These are phyloP conservation scores for Phytophthora crassamura DNA, from an alignment of 352 stramenopile species.

Conservation along the genomic window DNA sequence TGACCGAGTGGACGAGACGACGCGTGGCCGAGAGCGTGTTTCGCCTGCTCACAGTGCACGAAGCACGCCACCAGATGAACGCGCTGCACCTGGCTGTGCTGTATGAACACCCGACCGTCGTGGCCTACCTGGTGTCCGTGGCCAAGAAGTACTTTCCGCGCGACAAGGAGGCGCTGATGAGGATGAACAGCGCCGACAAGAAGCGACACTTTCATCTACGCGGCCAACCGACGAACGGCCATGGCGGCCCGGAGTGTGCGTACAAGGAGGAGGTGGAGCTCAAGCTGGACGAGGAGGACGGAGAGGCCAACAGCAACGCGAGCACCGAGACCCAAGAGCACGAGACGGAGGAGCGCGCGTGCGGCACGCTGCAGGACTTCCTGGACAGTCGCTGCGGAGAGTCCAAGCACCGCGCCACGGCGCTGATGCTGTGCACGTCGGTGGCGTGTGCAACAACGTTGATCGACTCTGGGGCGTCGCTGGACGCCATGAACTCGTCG, in stretches of 20 bases:
- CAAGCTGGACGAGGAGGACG: slow-evolving; percentile 3
- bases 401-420: slow-evolving; percentile 72
- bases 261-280: slow-evolving; percentile 27
- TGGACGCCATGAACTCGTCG: slow-evolving; percentile 70
- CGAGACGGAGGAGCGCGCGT: slow-evolving; percentile 20
- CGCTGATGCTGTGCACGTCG: slow-evolving; percentile 80
- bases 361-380: slow-evolving; percentile 48
- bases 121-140: slow-evolving; percentile 60
- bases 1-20: slow-evolving; percentile 7
- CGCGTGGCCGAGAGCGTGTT: slow-evolving; percentile 45
- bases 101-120: slow-evolving; percentile 76
- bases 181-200: slow-evolving; percentile 10
- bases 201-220: slow-evolving; percentile 23
- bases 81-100: slow-evolving; percentile 72
- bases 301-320: slow-evolving; percentile 32
- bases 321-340: slow-evolving; percentile 35
- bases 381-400: slow-evolving; percentile 65
- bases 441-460: slow-evolving; percentile 65
- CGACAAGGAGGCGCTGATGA: slow-evolving; percentile 7
- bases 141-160: slow-evolving; percentile 52
- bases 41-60: slow-evolving; percentile 66
- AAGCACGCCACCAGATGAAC: slow-evolving; percentile 81
- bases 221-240: slow-evolving; percentile 19
- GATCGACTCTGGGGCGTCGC: slow-evolving; percentile 58
- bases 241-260: slow-evolving; percentile 10